Evolutionary conservation across 805 yeast genomes (phyloP), one percentile per base, ranked within the genome.

Genomic region (Ogataea neopini): DNA sequence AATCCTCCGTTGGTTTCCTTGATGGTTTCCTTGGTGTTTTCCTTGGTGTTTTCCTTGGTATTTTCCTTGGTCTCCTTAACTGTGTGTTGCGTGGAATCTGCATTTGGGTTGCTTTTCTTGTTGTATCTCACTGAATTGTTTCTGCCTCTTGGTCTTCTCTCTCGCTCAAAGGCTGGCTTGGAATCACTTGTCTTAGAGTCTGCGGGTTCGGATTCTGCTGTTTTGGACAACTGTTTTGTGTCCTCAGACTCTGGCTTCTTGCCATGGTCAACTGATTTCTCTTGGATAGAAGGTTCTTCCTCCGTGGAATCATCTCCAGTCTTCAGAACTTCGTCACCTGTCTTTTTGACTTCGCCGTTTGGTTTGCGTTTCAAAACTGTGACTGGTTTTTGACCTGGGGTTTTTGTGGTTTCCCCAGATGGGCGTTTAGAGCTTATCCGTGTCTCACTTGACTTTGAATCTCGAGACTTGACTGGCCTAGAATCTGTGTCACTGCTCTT

Each of bases 71-170:
- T 22, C 5, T 5, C 5, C 8, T 22, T 8, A 5, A 6, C 8
- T 22, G 25, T 6, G 5, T 5, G 25, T 5, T 22, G 25, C 8
- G 8, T 22, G 25, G 25, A 22, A 22, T 22, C 25, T 22, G 9
- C 48, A 22, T 6, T 23, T 14, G 6, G 35, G n/a, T 22, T 22
- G 23, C n/a, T 13, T 37, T 35, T 45, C 45, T 43, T 37, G 39
- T 22, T 30, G 15, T 14, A 28, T 36, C 34, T 44, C 34, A 38
- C 48, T 2, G 48, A 43, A 17, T 29, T 39, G 20, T 36, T 29
- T 10, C 20, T 23, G 5, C 39, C 33, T 15, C 45, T 28, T 11
- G 33, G 37, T 15, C 33, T 41, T 53, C 54, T 25, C 40, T 34
- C 30, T 25, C 50, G 19, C 11, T 23, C 40, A 22, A 26, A 20